Evolutionary conservation across 805 yeast genomes (phyloP), one percentile per base, ranked within the genome.

Genomic region (Sungouiella thailandica): DNA sequence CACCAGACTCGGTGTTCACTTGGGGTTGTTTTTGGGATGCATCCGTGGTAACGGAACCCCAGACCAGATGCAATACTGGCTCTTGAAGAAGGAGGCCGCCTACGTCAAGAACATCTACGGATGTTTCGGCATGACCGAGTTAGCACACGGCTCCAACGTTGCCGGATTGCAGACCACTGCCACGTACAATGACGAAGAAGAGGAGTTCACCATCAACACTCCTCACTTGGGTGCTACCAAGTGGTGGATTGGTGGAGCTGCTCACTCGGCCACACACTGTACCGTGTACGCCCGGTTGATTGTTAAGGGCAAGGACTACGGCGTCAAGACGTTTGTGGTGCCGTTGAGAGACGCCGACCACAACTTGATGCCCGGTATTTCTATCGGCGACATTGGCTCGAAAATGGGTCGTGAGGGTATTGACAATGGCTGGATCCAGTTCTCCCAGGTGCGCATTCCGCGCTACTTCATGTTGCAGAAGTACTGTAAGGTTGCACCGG

Each of bases 241-340:
- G 58, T 89, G 97, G 96, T 89, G 97, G 97, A 89, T 89, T 51
- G 97, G 97, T 30, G 97, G 97, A 49, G 96, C 96, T 26, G 96
- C 96, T 8, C 94, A 86, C 59, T 80, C 95, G 14, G 86, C 96
- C 5, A 86, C 89, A 18, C 96, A 89, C 62, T 69, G 86, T 16
- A 77, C 80, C n/a, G 83, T 78, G 17, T 89, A 80, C 57, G 96
- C 96, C 4, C 72, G 97, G 40, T 69, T 89, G 41, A 74, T 84
- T 33, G 87, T 86, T 19, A 68, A 80, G 29, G 90, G 84, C 22
- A 76, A 83, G 58, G 97, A 89, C 59, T 79, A 87, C 57, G 97
- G 97, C 29, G 95, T 89, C 36, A 86, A 85, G 62, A 83, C 89
- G 8, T 89, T 89, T 64, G 83, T 89, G 19, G 96, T 89, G 12